Evolutionary conservation across 1,139 yeast genomes (phyloP).

Genomic region (Wickerhamomyces sp.): DNA sequence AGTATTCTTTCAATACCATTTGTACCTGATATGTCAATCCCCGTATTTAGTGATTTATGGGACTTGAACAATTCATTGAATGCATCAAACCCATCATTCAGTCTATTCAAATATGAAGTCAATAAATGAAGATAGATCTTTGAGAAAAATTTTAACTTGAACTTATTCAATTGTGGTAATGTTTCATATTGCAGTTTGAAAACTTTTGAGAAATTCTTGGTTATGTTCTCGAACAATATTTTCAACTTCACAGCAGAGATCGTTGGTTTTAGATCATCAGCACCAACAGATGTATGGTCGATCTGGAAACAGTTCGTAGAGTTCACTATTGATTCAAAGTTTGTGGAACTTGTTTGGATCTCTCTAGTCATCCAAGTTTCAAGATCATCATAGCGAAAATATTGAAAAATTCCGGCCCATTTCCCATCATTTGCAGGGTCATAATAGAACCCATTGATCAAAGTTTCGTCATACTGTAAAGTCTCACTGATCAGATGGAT

Average conservation of each 20-base stretch:
- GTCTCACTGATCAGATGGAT: slow-evolving; percentile 32
- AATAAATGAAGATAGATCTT: slow-evolving; percentile 64
- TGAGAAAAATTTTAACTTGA: slow-evolving; percentile 63
- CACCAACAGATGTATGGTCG: slow-evolving; percentile 54
- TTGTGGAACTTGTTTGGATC: slow-evolving; percentile 45
- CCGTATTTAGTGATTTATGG: slow-evolving; percentile 28
- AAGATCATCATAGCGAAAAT: slow-evolving; percentile 40
- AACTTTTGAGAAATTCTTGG: slow-evolving; percentile 44
- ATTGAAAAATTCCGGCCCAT: slow-evolving; percentile 61
- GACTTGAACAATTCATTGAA: slow-evolving; percentile 42
- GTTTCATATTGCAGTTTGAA: slow-evolving; percentile 33
- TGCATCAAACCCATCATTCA: slow-evolving; percentile 42
- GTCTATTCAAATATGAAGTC: slow-evolving; percentile 50
- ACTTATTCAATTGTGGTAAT: slow-evolving; percentile 51
- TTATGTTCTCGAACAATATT: slow-evolving; percentile 62
- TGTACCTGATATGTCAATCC: slow-evolving; percentile 37
- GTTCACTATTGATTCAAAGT: slow-evolving; percentile 56
- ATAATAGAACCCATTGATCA: slow-evolving; percentile 14
- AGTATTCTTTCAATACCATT: slow-evolving; percentile 51
- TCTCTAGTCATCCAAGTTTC: slow-evolving; percentile 70
- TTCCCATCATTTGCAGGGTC: slow-evolving; percentile 29
- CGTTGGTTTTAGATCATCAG: slow-evolving; percentile 49
- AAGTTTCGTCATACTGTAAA: slow-evolving; percentile 27
- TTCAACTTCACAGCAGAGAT: slow-evolving; percentile 58
- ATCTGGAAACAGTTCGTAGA: slow-evolving; percentile 52